These are phyloP conservation scores for Cercospora sp. DNA, from an alignment of 2,329 filamentous ascomycete genomes.

Conservation along the genomic window DNA sequence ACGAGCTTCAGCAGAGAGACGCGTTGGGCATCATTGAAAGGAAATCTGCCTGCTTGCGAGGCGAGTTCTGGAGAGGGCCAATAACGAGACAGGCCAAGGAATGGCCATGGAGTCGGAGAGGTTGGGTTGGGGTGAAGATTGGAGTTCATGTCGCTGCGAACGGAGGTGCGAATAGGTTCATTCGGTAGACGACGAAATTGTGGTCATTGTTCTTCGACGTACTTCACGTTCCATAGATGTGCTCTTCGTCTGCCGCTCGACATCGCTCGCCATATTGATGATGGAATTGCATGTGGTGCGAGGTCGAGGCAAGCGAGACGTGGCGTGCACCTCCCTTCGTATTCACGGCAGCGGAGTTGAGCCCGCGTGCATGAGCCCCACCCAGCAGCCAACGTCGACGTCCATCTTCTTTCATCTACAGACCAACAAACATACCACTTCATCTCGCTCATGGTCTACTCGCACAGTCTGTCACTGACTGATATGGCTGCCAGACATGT, in stretches of 20 bases:
- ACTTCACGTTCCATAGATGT: too few relatives aligned
- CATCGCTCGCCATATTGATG: not conserved
- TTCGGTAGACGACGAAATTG: not conserved
- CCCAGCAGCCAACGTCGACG: not conserved
- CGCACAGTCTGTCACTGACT: not conserved
- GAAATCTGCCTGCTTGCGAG: not conserved
- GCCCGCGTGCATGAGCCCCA: not conserved
- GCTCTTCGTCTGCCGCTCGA: not conserved
- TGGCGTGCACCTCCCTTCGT: not conserved
- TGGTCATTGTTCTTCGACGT: not conserved
- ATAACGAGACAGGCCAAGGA: not conserved
- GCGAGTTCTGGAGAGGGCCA: not conserved
- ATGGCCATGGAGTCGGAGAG: not conserved
- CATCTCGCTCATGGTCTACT: not conserved
- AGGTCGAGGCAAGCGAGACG: not conserved
- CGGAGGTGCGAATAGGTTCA: not conserved
- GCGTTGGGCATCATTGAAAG: not conserved
- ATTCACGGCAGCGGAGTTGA: not conserved
- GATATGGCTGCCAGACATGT: not conserved
- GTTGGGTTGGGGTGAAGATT: not conserved
- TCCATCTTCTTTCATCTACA: not conserved
- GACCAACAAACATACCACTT: not conserved
- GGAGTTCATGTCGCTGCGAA: not conserved
- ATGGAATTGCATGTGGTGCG: not conserved
- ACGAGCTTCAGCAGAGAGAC: not conserved